Conservation (phyloP, 2,329 filamentous ascomycete genomes). For the Diplodia sapinea region DNA sequence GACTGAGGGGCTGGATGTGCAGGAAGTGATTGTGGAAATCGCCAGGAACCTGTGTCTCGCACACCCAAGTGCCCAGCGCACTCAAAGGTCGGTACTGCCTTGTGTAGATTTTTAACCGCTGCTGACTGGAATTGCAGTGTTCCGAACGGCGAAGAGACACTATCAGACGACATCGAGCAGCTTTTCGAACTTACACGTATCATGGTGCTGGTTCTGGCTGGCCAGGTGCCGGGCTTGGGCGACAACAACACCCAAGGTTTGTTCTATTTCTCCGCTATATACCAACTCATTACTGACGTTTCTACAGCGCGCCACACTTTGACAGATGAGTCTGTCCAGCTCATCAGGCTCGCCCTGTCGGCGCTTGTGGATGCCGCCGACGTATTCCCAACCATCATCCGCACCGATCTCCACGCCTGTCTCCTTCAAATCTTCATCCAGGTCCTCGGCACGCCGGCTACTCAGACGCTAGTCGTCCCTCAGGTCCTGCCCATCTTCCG, state of each 20-base stretch:
- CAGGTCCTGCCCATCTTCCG: slow-evolving; percentile 90
- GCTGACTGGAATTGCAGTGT: slow-evolving; percentile 34
- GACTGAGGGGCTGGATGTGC: slow-evolving; percentile 87
- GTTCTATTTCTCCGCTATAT: neutral
- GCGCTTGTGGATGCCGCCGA: slow-evolving; percentile 93
- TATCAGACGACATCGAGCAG: slow-evolving; percentile 97
- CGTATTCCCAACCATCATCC: slow-evolving; percentile 95
- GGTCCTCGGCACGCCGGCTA: slow-evolving; percentile 83
- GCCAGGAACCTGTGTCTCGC: slow-evolving; percentile 86
- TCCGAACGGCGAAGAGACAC: slow-evolving; percentile 67
- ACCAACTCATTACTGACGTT: slow-evolving; percentile 52
- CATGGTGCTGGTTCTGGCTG: slow-evolving; percentile 89
- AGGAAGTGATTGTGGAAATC: slow-evolving; percentile 92
- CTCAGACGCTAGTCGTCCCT: slow-evolving; percentile 87
- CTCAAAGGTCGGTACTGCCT: slow-evolving; percentile 59
- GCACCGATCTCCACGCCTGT: slow-evolving; percentile 92
- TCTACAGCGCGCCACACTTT: slow-evolving; percentile 71
- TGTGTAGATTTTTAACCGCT: slow-evolving; percentile 27
- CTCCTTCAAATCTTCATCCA: slow-evolving; percentile 97
- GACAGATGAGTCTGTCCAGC: slow-evolving; percentile 82
- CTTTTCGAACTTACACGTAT: slow-evolving; percentile 96
- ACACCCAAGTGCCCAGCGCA: slow-evolving; percentile 82
- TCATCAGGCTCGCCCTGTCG: slow-evolving; percentile 80
- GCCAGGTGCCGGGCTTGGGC: slow-evolving; percentile 81
- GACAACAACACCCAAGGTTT: slow-evolving; percentile 55